Evolutionary conservation across 768 basidiomycete genomes (phyloP).

Genomic region (Dacryopinax spathularia): DNA sequence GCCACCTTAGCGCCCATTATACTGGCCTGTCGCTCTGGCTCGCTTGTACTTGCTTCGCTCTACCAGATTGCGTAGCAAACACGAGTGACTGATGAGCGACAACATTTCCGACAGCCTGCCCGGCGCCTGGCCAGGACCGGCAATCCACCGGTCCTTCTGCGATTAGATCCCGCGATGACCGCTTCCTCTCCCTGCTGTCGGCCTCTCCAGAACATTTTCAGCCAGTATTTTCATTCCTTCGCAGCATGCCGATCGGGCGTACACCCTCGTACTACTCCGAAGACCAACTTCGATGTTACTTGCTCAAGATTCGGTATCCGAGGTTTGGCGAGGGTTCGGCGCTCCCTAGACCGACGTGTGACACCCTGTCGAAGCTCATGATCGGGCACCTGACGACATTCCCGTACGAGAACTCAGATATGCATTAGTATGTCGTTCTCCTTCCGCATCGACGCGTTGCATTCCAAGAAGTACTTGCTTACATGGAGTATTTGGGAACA

Average conservation of each 20-base stretch:
- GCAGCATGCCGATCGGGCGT: neutral
- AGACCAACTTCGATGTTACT: neutral
- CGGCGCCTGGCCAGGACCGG: neutral
- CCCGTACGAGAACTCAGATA: neutral
- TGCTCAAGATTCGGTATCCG: neutral
- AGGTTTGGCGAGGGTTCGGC: neutral
- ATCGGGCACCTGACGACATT: neutral
- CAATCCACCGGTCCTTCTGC: neutral
- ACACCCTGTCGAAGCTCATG: constrained; percentile 3
- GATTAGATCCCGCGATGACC: neutral
- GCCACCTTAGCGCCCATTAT: too few species aligned
- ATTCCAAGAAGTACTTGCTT: neutral
- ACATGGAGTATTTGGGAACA: neutral
- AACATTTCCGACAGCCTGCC: neutral
- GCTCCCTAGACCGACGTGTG: neutral
- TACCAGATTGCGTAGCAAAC: too few species aligned
- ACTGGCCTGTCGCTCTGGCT: too few species aligned
- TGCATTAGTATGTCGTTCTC: neutral
- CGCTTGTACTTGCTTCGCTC: too few species aligned
- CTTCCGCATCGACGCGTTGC: neutral
- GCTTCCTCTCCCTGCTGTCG: neutral
- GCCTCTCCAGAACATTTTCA: neutral
- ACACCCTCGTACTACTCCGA: neutral
- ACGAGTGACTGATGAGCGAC: neutral
- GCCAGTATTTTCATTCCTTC: neutral